Base-by-base conservation (phyloP, 2,329 filamentous ascomycete species). In the Ceratocystis huliohia region DNA sequence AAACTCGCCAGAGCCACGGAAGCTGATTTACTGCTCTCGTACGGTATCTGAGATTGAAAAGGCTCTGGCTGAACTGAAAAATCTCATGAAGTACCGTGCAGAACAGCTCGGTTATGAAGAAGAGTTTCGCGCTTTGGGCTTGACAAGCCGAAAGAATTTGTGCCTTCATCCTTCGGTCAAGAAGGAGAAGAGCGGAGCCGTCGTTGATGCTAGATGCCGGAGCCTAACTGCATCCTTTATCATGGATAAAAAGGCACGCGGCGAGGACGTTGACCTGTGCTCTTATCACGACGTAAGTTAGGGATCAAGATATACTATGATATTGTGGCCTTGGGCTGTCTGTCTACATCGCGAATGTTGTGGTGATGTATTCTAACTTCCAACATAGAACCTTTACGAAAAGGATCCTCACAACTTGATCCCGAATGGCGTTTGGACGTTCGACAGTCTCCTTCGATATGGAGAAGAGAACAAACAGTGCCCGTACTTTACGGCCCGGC, bases 31-130 rank as follows among this genome's bases (percentile, higher is more conserved):
- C 77, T 99, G 94, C 80, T 99, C 94, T 69, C 91, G 94, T 86
- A 99, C 94, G 66, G 99, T 99, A 92, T 99, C 94, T 46, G 94
- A 99, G 78, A 99, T 99, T 73, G 94, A 99, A 75, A 99, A 99
- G 77, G 94, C 95, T 0, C 77, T 99, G 64, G 89, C 90, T 8
- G 94, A 99, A 76, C 75, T 99, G 71, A 91, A 94, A 74, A 87
- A 86, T 28, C 78, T 99, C 65, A 99, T 99, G 92, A 95, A 95
- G 74, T 97, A 96, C 73, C 88, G 94, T 17, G 80, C 90, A 5
- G 84, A 96, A 69, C 85, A 96, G 75, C 82, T 99, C n/a, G 94
- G 94, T 0, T 81, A 88, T 68, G 88, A 88, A 69, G 94, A 99
- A 75, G 93, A 99, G 20, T 99, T 99, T 71, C 84, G 94, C 63